phyloP scores from a whole-genome alignment of 345 rosid species.

The Ailanthus altissimus region DNA sequence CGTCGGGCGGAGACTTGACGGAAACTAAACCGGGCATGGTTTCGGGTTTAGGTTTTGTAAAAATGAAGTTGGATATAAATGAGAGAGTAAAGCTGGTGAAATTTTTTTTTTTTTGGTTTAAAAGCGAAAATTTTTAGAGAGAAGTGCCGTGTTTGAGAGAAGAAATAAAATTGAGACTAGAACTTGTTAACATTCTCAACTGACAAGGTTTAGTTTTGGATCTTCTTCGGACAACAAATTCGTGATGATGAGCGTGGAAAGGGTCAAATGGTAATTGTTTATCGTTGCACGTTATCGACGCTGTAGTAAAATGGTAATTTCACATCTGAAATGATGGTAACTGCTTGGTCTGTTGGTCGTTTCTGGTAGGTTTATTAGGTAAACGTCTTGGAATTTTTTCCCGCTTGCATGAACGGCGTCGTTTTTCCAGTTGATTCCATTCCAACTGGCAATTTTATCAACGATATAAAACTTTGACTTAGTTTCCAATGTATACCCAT shows the following conservation, averaged over 20 bases:
- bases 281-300: background rate
- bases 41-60: slow-evolving; percentile 5
- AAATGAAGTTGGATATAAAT: background rate
- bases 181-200: slow-evolving; percentile 23
- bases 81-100: background rate
- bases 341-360: background rate
- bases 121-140: slow-evolving; percentile 14
- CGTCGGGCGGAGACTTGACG: slow-evolving; percentile 75
- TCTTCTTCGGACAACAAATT: background rate
- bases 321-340: background rate
- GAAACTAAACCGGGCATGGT: slow-evolving; percentile 93
- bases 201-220: slow-evolving; percentile 1
- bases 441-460: background rate
- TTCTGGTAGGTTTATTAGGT: background rate
- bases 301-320: background rate
- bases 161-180: background rate
- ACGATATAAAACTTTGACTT: no score
- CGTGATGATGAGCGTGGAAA: background rate
- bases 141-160: background rate
- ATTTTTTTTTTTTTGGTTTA: background rate
- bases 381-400: background rate
- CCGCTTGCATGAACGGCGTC: background rate
- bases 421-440: background rate
- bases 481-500: no score
- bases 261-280: slow-evolving; percentile 7